Evolutionary conservation across 2,329 filamentous ascomycete genomes (phyloP).

Genomic region (Graphilbum sp.): DNA sequence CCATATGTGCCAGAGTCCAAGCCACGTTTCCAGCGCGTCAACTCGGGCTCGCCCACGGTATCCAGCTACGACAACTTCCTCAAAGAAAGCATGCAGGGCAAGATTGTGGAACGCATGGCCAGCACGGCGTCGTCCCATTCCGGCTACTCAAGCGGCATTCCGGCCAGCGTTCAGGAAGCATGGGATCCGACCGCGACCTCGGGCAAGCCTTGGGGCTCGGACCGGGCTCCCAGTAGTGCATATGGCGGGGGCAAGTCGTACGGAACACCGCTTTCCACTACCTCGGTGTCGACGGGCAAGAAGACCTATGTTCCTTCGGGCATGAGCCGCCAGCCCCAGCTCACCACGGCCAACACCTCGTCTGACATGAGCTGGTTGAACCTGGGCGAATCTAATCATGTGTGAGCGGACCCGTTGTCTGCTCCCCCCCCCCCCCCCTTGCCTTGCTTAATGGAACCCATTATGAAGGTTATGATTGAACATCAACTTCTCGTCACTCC

Average conservation of each 20-base stretch:
- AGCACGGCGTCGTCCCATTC: constrained; percentile 31
- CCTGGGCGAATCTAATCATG: constrained; percentile 30
- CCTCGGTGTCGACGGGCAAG: constrained; percentile 9
- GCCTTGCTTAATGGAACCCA: too few species aligned
- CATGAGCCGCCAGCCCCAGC: constrained; percentile 32
- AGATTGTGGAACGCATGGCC: constrained; percentile 40
- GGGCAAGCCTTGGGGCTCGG: constrained; percentile 30
- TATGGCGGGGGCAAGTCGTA: constrained; percentile 37
- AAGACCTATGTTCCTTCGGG: constrained; percentile 13
- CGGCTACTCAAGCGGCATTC: constrained; percentile 48
- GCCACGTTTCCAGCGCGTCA: constrained; percentile 47
- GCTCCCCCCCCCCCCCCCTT: too few species aligned
- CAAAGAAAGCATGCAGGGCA: constrained; percentile 41
- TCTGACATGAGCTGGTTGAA: constrained; percentile 73
- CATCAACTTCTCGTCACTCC: background rate
- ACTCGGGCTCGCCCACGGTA: constrained; percentile 53
- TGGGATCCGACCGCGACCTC: constrained; percentile 31
- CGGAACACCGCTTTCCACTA: constrained; percentile 23
- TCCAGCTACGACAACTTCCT: constrained; percentile 36
- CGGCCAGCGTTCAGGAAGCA: constrained; percentile 42
- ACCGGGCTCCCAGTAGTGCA: constrained; percentile 33
- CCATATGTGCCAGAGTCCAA: constrained; percentile 31
- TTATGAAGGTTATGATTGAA: background rate
- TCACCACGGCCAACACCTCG: constrained; percentile 30
- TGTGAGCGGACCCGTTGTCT: background rate